Conservation (phyloP, 306 rosid species). For the Trifolium repens region DNA sequence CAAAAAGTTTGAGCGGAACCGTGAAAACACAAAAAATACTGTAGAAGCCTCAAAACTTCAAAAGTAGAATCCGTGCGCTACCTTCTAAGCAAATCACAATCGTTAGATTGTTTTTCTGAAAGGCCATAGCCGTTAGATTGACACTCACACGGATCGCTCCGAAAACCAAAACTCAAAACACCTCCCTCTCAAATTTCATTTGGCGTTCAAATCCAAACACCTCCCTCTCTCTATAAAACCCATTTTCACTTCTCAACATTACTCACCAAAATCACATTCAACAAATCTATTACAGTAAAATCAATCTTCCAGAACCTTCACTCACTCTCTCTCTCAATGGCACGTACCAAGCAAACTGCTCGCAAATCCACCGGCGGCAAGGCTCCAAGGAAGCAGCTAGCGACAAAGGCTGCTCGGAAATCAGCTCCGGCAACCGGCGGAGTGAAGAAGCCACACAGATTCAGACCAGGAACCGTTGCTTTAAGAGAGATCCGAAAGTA, state of each 20-base stretch:
- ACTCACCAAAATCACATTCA: not conserved
- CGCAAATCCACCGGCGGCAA: constrained; percentile 4
- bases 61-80: constrained; percentile 29
- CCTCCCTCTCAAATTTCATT: constrained; percentile 31
- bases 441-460: constrained; percentile 54
- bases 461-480: constrained; percentile 51
- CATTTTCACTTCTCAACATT: not conserved
- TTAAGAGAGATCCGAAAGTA: constrained; percentile 58
- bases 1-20: not conserved
- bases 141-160: constrained; percentile 13
- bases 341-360: not conserved
- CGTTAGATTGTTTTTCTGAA: constrained; percentile 12
- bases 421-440: constrained; percentile 55
- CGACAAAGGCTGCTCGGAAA: constrained; percentile 40
- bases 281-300: not conserved
- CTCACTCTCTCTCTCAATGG: not conserved
- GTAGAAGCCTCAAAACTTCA: not conserved
- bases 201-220: no score
- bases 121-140: constrained; percentile 14
- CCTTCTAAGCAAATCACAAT: not conserved
- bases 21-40: not conserved
- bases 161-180: not conserved
- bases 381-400: not conserved
- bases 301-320: not conserved
- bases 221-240: not conserved